Evolutionary conservation across 805 yeast genomes (phyloP).

Genomic region (Pichia cephalocereana): DNA sequence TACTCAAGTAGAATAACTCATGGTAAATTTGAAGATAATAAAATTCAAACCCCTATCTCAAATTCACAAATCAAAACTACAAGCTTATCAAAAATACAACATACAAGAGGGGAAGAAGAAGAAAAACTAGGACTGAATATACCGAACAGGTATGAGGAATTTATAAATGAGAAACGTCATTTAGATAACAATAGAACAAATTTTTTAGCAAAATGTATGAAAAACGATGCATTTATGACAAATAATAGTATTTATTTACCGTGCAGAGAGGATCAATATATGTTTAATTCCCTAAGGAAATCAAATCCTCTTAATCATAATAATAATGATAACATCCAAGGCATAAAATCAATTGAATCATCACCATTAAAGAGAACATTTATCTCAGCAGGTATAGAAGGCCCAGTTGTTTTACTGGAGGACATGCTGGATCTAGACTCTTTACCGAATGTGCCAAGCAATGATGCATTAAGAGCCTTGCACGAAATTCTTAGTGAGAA

Average conservation of each 20-base stretch:
- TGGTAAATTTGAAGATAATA: too few species aligned
- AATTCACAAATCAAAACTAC: too few species aligned
- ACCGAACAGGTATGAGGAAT: slow-evolving; percentile 1
- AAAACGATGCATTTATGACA: slow-evolving; percentile 5
- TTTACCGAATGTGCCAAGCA: not conserved
- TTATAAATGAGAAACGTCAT: not conserved
- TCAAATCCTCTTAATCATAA: not conserved
- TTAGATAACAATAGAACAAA: not conserved
- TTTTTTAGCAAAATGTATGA: slow-evolving; percentile 4
- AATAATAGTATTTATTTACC: not conserved
- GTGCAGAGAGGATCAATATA: not conserved
- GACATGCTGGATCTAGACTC: not conserved
- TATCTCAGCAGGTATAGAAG: not conserved
- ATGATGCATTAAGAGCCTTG: not conserved
- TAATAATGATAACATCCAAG: not conserved
- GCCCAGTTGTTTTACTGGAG: not conserved
- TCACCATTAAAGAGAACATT: not conserved
- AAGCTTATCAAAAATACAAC: too few species aligned
- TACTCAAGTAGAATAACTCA: too few species aligned
- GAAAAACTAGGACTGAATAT: not conserved
- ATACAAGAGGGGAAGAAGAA: too few species aligned
- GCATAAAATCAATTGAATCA: not conserved
- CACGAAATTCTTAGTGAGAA: not conserved
- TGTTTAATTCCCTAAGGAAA: too few species aligned
- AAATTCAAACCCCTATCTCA: too few species aligned